Conservation (phyloP, 2,329 filamentous ascomycete species). For the Hirsutella thompsonii region DNA sequence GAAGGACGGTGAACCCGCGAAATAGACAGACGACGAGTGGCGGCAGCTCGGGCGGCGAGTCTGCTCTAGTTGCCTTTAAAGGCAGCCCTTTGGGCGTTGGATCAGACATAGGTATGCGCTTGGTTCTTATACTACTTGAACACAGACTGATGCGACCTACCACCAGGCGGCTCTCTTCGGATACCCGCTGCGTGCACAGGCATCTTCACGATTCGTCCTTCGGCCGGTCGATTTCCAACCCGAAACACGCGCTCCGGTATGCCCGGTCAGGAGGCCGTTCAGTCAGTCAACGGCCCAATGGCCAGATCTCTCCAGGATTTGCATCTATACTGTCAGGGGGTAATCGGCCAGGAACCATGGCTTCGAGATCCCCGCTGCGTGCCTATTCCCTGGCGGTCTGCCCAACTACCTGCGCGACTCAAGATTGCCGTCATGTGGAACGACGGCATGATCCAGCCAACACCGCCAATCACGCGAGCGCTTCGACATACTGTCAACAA, state of each 20-base stretch:
- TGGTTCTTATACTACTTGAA: too few species aligned
- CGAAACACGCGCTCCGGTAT: conserved; percentile 40
- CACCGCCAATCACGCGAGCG: conserved; percentile 50
- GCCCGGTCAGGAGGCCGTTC: conserved; percentile 51
- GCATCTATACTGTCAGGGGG: conserved; percentile 35
- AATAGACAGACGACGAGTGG: conserved; percentile 48
- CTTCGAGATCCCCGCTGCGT: conserved; percentile 41
- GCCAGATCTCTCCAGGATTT: conserved; percentile 42
- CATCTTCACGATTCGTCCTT: conserved; percentile 43
- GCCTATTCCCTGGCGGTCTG: conserved; percentile 41
- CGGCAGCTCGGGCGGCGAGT: conserved; percentile 55
- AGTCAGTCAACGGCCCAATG: conserved; percentile 52
- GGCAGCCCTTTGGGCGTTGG: conserved; percentile 50
- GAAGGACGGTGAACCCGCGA: conserved; percentile 47
- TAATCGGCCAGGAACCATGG: conserved; percentile 43
- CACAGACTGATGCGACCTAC: too few species aligned
- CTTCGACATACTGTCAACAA: conserved; percentile 30
- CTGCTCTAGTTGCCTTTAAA: conserved; percentile 44
- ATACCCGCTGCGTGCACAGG: conserved; percentile 42
- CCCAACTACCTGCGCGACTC: conserved; percentile 24
- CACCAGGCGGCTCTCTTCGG: conserved; percentile 36
- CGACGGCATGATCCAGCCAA: conserved; percentile 51
- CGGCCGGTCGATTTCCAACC: conserved; percentile 47
- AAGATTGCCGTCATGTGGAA: conserved; percentile 50
- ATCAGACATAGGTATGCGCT: conserved; percentile 40